These are phyloP conservation scores for Xylariales sp. DNA, from an alignment of 2,329 filamentous ascomycete genomes.

Conservation along the genomic window DNA sequence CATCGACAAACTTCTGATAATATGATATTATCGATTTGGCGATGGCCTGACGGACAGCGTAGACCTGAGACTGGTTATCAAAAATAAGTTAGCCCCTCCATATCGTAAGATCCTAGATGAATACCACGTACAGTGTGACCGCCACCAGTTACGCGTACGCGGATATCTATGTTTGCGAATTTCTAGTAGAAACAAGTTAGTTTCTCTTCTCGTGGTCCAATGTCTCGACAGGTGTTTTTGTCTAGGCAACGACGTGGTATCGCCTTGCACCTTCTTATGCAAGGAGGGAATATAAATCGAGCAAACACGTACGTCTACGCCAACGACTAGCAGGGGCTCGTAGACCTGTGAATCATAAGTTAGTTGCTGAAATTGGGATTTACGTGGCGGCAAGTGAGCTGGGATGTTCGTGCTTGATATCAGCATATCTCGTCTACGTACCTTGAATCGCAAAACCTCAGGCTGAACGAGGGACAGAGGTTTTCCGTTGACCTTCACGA, in stretches of 20 bases:
- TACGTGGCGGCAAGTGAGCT: neutral
- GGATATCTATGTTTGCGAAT: conserved; percentile 95
- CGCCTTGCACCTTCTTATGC: too few species aligned
- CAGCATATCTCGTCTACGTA: too few species aligned
- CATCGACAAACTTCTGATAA: conserved; percentile 99
- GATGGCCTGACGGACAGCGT: conserved; percentile 98
- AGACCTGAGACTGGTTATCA: conserved; percentile 94
- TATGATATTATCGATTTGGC: conserved; percentile 96
- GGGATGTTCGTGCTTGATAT: neutral
- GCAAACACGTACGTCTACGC: too few species aligned
- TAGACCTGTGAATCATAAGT: conserved; percentile 62
- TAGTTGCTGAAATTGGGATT: conserved; percentile 9
- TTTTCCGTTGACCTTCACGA: conserved; percentile 98
- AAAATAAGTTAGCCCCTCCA: neutral
- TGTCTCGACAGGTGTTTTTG: too few species aligned
- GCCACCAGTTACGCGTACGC: conserved; percentile 92
- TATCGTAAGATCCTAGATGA: neutral
- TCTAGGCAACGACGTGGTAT: too few species aligned
- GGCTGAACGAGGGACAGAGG: conserved; percentile 92
- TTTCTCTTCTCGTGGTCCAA: too few species aligned
- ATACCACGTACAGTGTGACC: too few species aligned
- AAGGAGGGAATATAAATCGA: too few species aligned
- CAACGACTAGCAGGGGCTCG: conserved; percentile 95
- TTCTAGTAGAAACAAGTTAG: too few species aligned
- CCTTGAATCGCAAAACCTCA: conserved; percentile 97